phyloP scores from a whole-genome alignment of 345 rosid species.

The Citrus sp. region DNA sequence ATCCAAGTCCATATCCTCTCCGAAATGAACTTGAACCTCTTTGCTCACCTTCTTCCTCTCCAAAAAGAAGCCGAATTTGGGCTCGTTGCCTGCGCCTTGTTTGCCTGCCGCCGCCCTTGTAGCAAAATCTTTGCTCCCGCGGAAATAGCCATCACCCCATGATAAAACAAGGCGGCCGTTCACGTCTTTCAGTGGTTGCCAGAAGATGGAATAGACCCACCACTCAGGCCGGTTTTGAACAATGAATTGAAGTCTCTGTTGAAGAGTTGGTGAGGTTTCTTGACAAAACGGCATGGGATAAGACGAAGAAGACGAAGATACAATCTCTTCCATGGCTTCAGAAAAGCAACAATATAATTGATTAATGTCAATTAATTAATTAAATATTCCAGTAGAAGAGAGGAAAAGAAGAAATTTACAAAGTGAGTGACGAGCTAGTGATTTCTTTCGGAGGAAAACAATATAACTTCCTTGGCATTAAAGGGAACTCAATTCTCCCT shows the following conservation, averaged over 20 bases:
- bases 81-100: not conserved
- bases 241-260: constrained; percentile 47
- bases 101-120: not conserved
- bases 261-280: constrained; percentile 30
- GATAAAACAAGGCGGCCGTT: constrained; percentile 28
- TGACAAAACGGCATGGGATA: constrained; percentile 18
- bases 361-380: no score
- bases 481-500: not conserved
- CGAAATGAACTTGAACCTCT: constrained; percentile 23
- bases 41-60: constrained; percentile 14
- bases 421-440: not conserved
- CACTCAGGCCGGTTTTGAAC: constrained; percentile 40
- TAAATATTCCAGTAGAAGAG: not conserved
- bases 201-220: constrained; percentile 66
- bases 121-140: constrained; percentile 21
- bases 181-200: constrained; percentile 43
- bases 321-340: constrained; percentile 26
- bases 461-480: not conserved
- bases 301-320: constrained; percentile 29
- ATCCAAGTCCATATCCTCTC: constrained; percentile 27
- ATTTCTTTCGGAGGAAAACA: not conserved
- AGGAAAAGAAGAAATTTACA: not conserved
- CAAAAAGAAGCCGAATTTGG: constrained; percentile 14
- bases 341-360: no score
- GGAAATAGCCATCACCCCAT: constrained; percentile 49